Base-by-base conservation (phyloP, 2,329 filamentous ascomycete species). In the Hypoxylon rubiginosum region DNA sequence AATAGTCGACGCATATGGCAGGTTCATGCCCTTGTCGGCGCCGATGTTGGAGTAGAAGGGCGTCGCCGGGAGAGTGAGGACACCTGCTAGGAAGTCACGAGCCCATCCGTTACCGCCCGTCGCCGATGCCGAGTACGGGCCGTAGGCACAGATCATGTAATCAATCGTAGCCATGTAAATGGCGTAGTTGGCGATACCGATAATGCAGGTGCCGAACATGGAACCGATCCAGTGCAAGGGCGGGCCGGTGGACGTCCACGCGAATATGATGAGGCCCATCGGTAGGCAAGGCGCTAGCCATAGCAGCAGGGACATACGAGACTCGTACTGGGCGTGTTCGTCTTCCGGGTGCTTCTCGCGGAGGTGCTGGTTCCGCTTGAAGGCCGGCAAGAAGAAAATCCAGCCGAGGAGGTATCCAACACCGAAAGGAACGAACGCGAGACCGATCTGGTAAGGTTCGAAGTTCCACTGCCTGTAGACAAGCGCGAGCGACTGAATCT, bases 131-230 rank as follows among this genome's bases (percentile, higher is more conserved):
- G 88, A 87, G 76, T 90, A 91, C 0, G 85, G 85, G 0, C 88
- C 89, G 71, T 91, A 92, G 5, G 88, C 88, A 65, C 86, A 88
- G 64, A 91, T 86, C 84, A 90, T 89, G 74, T 90, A 90, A 72
- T 90, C 88, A 67, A 91, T 89, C 1, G 87, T 90, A 21, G 88
- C 87, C 84, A 90, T 89, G 78, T 91, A 90, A 62, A 90, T 90
- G 30, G 81, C 77, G 68, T 84, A 86, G 72, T 91, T 91, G 55
- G 89, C 88, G 43, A 91, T 86, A 45, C 88, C 89, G 52, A 91
- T 85, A 45, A 90, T 79, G 9, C 81, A 80, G 1, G 85, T 83
- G 71, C 88, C 90, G 51, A 91, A 79, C 83, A 90, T 87, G 6
- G 86, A 83, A 0, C 83, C 87, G 34, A 90, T 89, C 89, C 89